Conservation (phyloP, 305 asterid species). For the Ruellia speciosa region DNA sequence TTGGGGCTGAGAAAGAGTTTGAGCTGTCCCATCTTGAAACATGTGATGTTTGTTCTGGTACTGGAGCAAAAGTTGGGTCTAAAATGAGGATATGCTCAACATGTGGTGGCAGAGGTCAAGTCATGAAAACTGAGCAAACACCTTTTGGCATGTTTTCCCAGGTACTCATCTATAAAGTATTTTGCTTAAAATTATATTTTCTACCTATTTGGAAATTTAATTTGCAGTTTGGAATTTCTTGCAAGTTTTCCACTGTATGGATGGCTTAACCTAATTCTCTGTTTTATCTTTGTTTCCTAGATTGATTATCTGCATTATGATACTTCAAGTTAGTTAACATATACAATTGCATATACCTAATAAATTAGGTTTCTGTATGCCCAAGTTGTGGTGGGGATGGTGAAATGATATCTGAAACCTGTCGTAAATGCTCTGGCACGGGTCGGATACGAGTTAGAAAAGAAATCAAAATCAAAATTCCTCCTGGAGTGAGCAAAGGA, state of each 20-base stretch:
- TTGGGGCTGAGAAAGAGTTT: conserved; percentile 93
- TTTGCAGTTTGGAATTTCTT: conserved; percentile 6
- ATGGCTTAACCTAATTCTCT: conserved; percentile 4
- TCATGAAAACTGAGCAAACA: conserved; percentile 97
- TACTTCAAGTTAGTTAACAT: background rate
- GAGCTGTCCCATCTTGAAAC: conserved; percentile 91
- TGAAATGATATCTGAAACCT: conserved; percentile 86
- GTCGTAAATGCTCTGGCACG: conserved; percentile 96
- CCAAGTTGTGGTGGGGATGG: conserved; percentile 98
- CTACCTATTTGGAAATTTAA: background rate
- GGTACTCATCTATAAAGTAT: conserved; percentile 34
- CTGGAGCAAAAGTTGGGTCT: conserved; percentile 93
- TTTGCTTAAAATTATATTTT: background rate
- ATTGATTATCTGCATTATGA: background rate
- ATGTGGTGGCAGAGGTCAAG: conserved; percentile 99
- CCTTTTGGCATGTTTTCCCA: conserved; percentile 99
- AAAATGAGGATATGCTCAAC: conserved; percentile 95
- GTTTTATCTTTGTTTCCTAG: conserved; percentile 3
- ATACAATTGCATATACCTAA: conserved; percentile 19
- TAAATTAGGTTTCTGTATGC: conserved; percentile 78
- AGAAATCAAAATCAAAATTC: conserved; percentile 92
- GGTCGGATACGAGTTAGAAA: conserved; percentile 81
- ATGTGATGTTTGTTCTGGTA: conserved; percentile 81
- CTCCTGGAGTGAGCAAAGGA: conserved; percentile 98
- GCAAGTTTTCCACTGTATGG: conserved; percentile 6